phyloP scores from a whole-genome alignment of 352 stramenopile genomes.

The Globisporangium orthogonon region DNA sequence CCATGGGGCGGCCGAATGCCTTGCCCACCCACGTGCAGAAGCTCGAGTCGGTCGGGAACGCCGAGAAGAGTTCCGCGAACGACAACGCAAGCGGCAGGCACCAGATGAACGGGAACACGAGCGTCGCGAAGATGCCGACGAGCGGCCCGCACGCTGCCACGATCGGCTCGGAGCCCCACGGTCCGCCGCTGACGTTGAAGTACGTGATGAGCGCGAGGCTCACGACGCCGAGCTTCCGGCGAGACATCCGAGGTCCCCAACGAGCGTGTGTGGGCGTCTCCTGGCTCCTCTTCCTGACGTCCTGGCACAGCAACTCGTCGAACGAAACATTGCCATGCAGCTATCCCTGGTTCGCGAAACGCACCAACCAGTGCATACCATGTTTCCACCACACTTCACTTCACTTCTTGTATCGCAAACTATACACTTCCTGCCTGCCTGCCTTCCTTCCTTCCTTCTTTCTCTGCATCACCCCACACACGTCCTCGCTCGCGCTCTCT shows the following conservation, averaged over 20 bases:
- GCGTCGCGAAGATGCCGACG: slow-evolving; percentile 51
- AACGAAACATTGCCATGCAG: no score
- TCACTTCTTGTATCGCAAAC: no score
- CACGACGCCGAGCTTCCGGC: slow-evolving; percentile 56
- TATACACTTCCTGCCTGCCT: no score
- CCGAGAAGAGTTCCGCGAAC: slow-evolving; percentile 73
- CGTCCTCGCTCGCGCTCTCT: no score
- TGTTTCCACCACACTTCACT: no score
- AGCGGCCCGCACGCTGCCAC: slow-evolving; percentile 56
- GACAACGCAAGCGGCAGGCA: slow-evolving; percentile 58
- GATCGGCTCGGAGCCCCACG: slow-evolving; percentile 61
- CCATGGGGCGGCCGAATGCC: slow-evolving; percentile 76
- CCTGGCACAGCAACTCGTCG: no score
- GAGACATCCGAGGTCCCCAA: slow-evolving; percentile 1
- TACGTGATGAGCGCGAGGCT: slow-evolving; percentile 74
- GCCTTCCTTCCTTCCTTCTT: no score
- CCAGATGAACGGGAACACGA: slow-evolving; percentile 67
- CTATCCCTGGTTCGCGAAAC: no score
- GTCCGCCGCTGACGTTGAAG: slow-evolving; percentile 70
- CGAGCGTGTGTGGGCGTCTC: no score
- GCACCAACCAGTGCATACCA: no score
- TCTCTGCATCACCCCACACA: no score
- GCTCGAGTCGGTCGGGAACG: slow-evolving; percentile 72
- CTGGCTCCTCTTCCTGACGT: no score
- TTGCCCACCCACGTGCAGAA: slow-evolving; percentile 80